These are phyloP conservation scores for Podospora appendiculata DNA, from an alignment of 495 filamentous ascomycete species.

Conservation along the genomic window DNA sequence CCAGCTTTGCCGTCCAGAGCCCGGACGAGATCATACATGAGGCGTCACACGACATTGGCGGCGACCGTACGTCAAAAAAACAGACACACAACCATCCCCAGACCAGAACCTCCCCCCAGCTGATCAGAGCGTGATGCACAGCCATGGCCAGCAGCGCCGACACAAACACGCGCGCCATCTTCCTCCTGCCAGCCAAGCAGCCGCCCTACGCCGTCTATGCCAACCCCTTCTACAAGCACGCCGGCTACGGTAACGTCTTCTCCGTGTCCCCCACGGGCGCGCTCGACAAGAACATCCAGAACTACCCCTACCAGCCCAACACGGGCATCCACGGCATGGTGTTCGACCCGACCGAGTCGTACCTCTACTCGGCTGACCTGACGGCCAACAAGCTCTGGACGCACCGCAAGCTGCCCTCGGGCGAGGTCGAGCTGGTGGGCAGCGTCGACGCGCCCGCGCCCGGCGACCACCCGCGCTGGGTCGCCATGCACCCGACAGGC, in stretches of 20 bases:
- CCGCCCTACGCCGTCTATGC: constrained; percentile 75
- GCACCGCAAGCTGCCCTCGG: constrained; percentile 60
- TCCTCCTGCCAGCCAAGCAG: constrained; percentile 67
- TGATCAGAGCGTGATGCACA: constrained; percentile 18
- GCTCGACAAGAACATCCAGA: constrained; percentile 64
- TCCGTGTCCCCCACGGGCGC: constrained; percentile 53
- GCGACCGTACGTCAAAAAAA: constrained; percentile 33
- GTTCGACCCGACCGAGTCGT: constrained; percentile 75
- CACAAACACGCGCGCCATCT: constrained; percentile 79
- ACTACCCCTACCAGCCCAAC: constrained; percentile 65
- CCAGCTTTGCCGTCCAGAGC: constrained; percentile 65
- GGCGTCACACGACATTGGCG: constrained; percentile 60
- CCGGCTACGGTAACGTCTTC: constrained; percentile 73
- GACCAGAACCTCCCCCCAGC: neutral
- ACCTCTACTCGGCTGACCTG: constrained; percentile 81
- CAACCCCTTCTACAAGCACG: constrained; percentile 81
- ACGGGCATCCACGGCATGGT: constrained; percentile 85
- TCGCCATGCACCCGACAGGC: constrained; percentile 67
- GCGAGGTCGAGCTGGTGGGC: constrained; percentile 58
- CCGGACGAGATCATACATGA: constrained; percentile 73
- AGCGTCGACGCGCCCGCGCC: constrained; percentile 61
- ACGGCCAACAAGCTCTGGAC: constrained; percentile 81
- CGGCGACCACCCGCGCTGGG: constrained; percentile 76
- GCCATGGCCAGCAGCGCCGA: constrained; percentile 58
- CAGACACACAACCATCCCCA: neutral